A percentile compares a stretch with the other conserved stretches of the same genome.
phyloP scores from a whole-genome alignment of 768 basidiomycete species.

The Tulasnella calospora region DNA sequence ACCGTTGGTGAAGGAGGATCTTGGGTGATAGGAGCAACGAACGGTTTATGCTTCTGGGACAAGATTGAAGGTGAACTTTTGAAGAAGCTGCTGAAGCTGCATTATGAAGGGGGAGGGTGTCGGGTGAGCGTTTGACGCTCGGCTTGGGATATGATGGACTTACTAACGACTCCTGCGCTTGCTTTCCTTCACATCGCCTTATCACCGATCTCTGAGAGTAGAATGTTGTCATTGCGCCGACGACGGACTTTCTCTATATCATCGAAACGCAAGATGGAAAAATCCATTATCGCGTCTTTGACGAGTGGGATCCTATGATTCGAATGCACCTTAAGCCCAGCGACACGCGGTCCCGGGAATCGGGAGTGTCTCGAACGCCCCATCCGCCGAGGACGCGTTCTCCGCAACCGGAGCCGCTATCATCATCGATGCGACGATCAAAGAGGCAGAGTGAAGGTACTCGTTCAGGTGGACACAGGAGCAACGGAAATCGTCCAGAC shows the following conservation, averaged over 20 bases:
- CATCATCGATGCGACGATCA: no score
- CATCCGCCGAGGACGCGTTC: no score
- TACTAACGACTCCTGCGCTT: no score
- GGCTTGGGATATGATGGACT: no score
- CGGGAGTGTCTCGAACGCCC: no score
- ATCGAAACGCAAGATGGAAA: background rate
- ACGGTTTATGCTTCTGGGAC: background rate
- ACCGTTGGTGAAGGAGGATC: conserved; percentile 3
- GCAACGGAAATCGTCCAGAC: no score
- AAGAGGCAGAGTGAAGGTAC: no score
- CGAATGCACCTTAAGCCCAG: background rate
- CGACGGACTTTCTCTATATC: background rate
- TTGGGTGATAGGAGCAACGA: conserved; percentile 2
- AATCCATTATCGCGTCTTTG: conserved; percentile 4
- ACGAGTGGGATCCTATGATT: conserved; percentile 11
- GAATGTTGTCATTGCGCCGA: background rate
- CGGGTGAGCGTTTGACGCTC: background rate
- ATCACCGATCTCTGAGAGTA: background rate
- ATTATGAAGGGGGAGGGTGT: background rate
- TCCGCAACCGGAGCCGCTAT: no score
- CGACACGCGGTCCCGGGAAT: no score
- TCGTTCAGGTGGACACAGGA: no score
- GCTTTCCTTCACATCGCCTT: no score
- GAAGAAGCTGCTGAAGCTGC: background rate
- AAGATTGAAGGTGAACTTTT: background rate